Evolutionary conservation across 1,139 yeast genomes (phyloP).

Genomic region (Pichia kudriavzevii): DNA sequence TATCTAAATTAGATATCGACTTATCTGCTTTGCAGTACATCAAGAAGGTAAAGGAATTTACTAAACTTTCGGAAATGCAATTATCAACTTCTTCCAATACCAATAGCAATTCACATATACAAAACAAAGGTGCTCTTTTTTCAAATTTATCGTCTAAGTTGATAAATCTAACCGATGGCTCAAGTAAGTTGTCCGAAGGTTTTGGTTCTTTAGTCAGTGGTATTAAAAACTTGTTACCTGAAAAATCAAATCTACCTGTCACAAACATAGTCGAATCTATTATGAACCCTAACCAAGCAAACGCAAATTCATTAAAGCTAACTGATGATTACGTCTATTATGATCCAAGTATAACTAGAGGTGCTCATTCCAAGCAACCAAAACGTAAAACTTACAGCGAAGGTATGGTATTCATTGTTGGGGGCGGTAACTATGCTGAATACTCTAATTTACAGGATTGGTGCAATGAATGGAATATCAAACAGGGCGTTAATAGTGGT

Average conservation of each 20-base stretch:
- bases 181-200: conserved; percentile 52
- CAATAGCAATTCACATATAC: conserved; percentile 22
- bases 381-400: conserved; percentile 75
- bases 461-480: conserved; percentile 36
- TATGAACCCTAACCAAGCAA: conserved; percentile 70
- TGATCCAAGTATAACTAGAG: conserved; percentile 81
- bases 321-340: conserved; percentile 88
- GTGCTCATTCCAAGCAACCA: conserved; percentile 85
- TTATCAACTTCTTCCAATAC: conserved; percentile 15
- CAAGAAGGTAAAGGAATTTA: conserved; percentile 71
- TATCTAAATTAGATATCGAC: conserved; percentile 52
- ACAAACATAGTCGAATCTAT: conserved; percentile 87
- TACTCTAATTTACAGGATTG: conserved; percentile 92
- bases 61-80: conserved; percentile 52
- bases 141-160: conserved; percentile 71
- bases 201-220: conserved; percentile 85
- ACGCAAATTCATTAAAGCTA: conserved; percentile 51
- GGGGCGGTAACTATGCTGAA: conserved; percentile 94
- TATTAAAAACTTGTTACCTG: conserved; percentile 80
- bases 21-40: conserved; percentile 62
- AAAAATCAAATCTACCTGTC: conserved; percentile 77
- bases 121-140: conserved; percentile 50
- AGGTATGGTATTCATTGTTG: conserved; percentile 84
- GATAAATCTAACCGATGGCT: conserved; percentile 79
- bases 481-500: conserved; percentile 5